Conservation (phyloP, 2,329 filamentous ascomycete species). For the Pseudocercospora pini-densiflorae region DNA sequence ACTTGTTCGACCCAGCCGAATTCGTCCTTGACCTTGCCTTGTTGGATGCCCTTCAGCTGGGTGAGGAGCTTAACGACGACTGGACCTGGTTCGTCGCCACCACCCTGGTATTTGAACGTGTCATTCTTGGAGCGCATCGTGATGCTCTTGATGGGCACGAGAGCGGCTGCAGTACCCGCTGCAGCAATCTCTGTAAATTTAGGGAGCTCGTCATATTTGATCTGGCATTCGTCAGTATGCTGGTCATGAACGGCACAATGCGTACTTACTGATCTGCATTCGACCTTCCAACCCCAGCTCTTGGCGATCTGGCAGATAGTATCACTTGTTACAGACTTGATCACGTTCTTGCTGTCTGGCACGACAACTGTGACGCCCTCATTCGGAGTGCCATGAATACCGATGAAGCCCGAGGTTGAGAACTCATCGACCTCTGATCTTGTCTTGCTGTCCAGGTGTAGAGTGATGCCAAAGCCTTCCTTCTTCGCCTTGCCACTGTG, state of each 20-base stretch:
- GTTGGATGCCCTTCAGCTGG: constrained; percentile 83
- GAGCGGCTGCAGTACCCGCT: constrained; percentile 85
- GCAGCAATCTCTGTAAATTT: constrained; percentile 82
- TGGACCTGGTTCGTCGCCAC: constrained; percentile 72
- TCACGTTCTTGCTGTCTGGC: constrained; percentile 86
- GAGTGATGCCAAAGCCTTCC: constrained; percentile 88
- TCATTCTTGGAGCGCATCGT: constrained; percentile 67
- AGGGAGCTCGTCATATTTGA: constrained; percentile 67
- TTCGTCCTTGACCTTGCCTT: constrained; percentile 75
- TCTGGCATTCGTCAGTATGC: constrained; percentile 46
- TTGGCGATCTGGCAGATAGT: constrained; percentile 76
- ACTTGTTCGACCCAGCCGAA: constrained; percentile 71
- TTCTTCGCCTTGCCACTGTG: constrained; percentile 81
- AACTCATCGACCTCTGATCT: constrained; percentile 93
- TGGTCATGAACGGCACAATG: not conserved
- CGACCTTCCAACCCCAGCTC: constrained; percentile 82
- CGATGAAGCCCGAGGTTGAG: constrained; percentile 91
- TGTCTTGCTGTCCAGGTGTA: constrained; percentile 86
- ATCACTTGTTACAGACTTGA: constrained; percentile 83
- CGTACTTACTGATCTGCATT: constrained; percentile 67
- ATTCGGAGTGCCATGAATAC: constrained; percentile 63
- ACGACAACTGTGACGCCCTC: constrained; percentile 72
- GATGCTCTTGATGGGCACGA: constrained; percentile 92
- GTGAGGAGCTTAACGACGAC: constrained; percentile 73
- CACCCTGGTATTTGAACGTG: constrained; percentile 60